Evolutionary conservation across 345 rosid species (phyloP), one percentile per base, ranked within the genome.

Genomic region (Erysimum cheiranthoides): DNA sequence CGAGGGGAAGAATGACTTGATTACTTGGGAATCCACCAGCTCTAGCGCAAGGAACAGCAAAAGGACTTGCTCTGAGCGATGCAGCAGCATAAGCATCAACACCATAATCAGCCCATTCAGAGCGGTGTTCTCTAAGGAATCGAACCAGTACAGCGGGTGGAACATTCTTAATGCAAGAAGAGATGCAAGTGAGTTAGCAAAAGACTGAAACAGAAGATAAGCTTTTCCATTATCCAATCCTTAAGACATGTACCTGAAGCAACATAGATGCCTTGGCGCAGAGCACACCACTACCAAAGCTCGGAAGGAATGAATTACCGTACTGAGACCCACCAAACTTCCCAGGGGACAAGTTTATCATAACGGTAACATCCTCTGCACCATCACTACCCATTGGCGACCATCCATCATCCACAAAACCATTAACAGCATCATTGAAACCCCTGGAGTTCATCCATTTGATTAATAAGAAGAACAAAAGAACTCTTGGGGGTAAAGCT

Each of bases 81-180:
- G 93, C 84, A 8, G 95, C 92, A 66, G 98, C 88, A 76, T 91
- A 93, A 3, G 89, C 83, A 82, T 93, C 97, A 40, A 93, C 89
- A 10, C 93, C 98, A 54, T 89, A 88, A 81, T 94, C 97, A 62
- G 98, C 97, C 98, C 98, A 94, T 73, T 94, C 97, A 0, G 98
- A 92, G 2, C 98, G 97, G 77, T 94, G 98, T 73, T 94, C 98
- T 82, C 98, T 89, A 73, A 94, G 83, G 82, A 94, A 94, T 6
- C 92, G 95, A 74, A 92, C 90, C 73, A 94, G 86, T 45, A 94
- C 82, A 27, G 90, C 92, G 5, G 97, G 98, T 47, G 98, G 95
- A 14, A 94, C 98, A 59, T 90, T 89, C 98, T 94, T 12, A 25
- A 63, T 1, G 13, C 16, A 83, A 58, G 14, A 58, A 58, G 46